Conservation (phyloP, 2,329 filamentous ascomycete species). For the Bisporella sp. region DNA sequence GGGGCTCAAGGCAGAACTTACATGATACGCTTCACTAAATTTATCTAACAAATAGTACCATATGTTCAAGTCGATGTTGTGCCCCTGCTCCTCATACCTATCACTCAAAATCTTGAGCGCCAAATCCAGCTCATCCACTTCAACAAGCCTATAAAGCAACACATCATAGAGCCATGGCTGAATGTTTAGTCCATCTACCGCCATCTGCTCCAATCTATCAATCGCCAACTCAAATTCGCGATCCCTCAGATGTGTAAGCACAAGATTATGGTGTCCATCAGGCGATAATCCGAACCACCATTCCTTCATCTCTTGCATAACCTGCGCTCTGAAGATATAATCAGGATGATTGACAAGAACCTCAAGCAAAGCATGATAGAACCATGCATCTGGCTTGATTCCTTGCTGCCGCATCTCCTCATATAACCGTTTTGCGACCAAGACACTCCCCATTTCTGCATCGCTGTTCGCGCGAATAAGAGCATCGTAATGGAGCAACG, state of each 20-base stretch:
- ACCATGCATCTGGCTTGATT: conserved; percentile 55
- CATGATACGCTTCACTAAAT: conserved; percentile 58
- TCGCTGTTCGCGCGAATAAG: conserved; percentile 67
- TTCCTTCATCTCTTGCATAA: conserved; percentile 67
- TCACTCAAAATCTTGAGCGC: conserved; percentile 61
- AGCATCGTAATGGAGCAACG: conserved; percentile 61
- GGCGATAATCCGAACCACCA: conserved; percentile 61
- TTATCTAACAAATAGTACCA: conserved; percentile 70
- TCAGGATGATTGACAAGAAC: conserved; percentile 80
- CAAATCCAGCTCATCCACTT: conserved; percentile 69
- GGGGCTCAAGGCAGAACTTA: conserved; percentile 31
- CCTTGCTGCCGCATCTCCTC: conserved; percentile 60
- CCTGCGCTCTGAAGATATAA: conserved; percentile 64
- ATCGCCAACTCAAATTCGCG: conserved; percentile 77
- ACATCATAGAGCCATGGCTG: conserved; percentile 73
- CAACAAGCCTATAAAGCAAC: conserved; percentile 66
- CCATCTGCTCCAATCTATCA: conserved; percentile 60
- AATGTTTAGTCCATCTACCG: conserved; percentile 45
- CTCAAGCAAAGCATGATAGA: conserved; percentile 67
- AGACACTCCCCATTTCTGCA: conserved; percentile 56
- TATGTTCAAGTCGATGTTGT: conserved; percentile 43
- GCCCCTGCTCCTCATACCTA: conserved; percentile 38
- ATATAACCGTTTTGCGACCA: conserved; percentile 55
- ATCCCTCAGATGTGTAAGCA: conserved; percentile 71
- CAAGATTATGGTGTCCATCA: conserved; percentile 58